phyloP scores from a whole-genome alignment of 2,329 filamentous ascomycete species.

The Sarocladium brachiariae region DNA sequence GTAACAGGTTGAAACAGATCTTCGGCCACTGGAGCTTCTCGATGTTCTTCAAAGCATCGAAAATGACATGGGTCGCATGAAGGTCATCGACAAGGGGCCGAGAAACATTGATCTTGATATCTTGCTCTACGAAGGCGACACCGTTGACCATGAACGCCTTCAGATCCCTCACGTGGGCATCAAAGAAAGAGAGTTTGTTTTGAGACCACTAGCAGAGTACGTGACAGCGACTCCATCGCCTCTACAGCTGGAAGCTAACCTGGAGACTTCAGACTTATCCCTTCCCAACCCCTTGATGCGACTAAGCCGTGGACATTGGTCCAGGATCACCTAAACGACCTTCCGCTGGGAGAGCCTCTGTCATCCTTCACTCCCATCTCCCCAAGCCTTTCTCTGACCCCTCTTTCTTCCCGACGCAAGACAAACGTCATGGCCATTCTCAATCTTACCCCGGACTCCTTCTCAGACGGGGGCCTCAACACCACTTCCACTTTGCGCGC shows the following conservation, averaged over 20 bases:
- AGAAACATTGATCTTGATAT: constrained; percentile 94
- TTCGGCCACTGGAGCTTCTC: constrained; percentile 69
- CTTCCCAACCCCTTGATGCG: constrained; percentile 44
- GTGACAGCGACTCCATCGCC: constrained; percentile 18
- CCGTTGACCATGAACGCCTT: constrained; percentile 64
- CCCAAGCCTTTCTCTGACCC: constrained; percentile 42
- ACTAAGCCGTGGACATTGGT: constrained; percentile 53
- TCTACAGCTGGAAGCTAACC: not conserved
- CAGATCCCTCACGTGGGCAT: constrained; percentile 79
- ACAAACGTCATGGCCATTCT: constrained; percentile 91
- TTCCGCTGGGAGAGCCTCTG: constrained; percentile 43
- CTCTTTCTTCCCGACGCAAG: constrained; percentile 48
- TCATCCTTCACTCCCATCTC: constrained; percentile 54
- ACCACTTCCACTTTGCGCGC: constrained; percentile 44
- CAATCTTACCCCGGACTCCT: constrained; percentile 93
- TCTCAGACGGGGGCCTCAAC: constrained; percentile 80
- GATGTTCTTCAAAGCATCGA: constrained; percentile 82
- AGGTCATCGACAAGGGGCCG: constrained; percentile 86
- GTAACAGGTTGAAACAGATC: constrained; percentile 71
- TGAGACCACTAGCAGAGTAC: constrained; percentile 77
- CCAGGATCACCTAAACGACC: constrained; percentile 54
- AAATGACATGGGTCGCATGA: constrained; percentile 67
- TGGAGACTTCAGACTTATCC: constrained; percentile 40
- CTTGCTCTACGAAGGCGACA: constrained; percentile 67
- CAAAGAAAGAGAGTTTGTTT: constrained; percentile 86